phyloP scores from a whole-genome alignment of 2,329 filamentous ascomycete genomes.

The Diaporthe ampelina region DNA sequence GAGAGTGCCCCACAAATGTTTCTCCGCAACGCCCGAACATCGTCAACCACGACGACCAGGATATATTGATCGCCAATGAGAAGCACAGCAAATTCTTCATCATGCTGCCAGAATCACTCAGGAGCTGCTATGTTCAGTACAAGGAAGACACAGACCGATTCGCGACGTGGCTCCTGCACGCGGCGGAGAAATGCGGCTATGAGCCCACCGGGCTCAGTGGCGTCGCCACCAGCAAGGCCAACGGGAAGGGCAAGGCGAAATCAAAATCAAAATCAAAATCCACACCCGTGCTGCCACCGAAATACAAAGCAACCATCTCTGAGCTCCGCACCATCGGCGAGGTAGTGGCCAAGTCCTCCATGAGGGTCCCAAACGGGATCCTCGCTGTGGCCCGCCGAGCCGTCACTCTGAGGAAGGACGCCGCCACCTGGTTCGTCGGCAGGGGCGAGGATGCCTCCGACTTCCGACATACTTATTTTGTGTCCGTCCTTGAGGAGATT shows the following conservation, averaged over 20 bases:
- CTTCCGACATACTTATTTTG: constrained; percentile 8
- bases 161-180: constrained; percentile 16
- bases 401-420: constrained; percentile 1
- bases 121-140: constrained; percentile 16
- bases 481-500: constrained; percentile 5
- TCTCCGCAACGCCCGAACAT: background rate
- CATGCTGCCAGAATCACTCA: constrained; percentile 10
- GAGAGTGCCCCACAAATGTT: background rate
- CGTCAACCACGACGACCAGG: background rate
- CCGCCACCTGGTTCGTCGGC: constrained; percentile 1
- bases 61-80: background rate
- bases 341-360: constrained; percentile 16
- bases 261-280: background rate
- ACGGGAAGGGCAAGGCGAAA: background rate
- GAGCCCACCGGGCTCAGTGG: background rate
- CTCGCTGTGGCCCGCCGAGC: constrained; percentile 18
- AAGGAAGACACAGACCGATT: constrained; percentile 22
- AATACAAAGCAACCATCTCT: constrained; percentile 4
- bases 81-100: background rate
- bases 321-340: constrained; percentile 4
- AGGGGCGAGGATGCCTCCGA: background rate
- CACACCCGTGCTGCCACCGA: background rate
- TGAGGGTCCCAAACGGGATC: background rate
- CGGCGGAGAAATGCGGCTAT: constrained; percentile 5
- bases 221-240: background rate